Conservation (phyloP, 2,329 filamentous ascomycete species). For the Penicillium janthinellum region DNA sequence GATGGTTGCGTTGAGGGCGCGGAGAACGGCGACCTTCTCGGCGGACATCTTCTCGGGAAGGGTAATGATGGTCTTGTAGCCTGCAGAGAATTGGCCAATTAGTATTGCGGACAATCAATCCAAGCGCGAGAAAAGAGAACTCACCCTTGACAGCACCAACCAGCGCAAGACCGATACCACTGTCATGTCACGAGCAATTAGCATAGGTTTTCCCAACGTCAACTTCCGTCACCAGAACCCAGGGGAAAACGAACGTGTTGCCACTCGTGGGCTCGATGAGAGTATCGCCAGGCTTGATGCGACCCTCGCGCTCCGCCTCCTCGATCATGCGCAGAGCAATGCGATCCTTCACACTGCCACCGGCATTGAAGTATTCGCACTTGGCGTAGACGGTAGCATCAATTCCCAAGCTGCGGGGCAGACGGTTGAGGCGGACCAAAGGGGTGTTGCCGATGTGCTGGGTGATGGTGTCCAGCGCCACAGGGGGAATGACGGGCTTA, state of each 20-base stretch:
- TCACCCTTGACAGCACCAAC: slow-evolving; percentile 85
- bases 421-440: slow-evolving; percentile 89
- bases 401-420: slow-evolving; percentile 87
- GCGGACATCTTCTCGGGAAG: slow-evolving; percentile 99
- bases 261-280: slow-evolving; percentile 97
- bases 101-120: not conserved
- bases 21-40: slow-evolving; percentile 94
- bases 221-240: not conserved
- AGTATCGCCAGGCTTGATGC: slow-evolving; percentile 96
- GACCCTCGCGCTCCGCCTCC: slow-evolving; percentile 84
- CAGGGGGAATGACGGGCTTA: slow-evolving; percentile 55
- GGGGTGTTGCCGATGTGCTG: slow-evolving; percentile 95
- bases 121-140: not conserved
- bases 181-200: slow-evolving; percentile 25
- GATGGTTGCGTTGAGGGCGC: slow-evolving; percentile 92
- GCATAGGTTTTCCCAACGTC: not conserved
- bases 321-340: slow-evolving; percentile 98
- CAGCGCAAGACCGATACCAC: slow-evolving; percentile 88
- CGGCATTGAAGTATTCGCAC: slow-evolving; percentile 90
- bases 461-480: slow-evolving; percentile 67
- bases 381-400: slow-evolving; percentile 89
- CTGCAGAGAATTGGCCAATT: slow-evolving; percentile 22
- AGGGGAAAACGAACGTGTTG: slow-evolving; percentile 65
- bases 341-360: slow-evolving; percentile 89
- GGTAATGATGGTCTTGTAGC: slow-evolving; percentile 98